A percentile compares a stretch with the other conserved stretches of the same genome.
phyloP scores from a whole-genome alignment of 202 grass and related monocot species.

The Setaria viridis region DNA sequence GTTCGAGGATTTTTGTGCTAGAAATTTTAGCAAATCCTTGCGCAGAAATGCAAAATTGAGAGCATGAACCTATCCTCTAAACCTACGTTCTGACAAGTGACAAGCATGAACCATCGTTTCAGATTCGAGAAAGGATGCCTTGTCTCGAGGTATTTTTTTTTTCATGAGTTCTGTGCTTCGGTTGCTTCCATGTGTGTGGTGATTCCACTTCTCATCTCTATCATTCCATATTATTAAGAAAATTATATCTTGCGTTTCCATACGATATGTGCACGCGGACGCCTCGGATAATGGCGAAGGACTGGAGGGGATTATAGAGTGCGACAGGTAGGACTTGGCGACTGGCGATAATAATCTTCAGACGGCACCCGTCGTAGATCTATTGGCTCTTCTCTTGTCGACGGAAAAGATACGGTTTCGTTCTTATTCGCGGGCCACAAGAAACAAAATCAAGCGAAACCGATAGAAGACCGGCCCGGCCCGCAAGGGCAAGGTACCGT shows the following conservation, averaged over 20 bases:
- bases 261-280: not conserved
- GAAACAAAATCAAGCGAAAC: not conserved
- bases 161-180: not conserved
- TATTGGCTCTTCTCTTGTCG: not conserved
- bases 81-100: too few species aligned
- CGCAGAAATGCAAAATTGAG: not conserved
- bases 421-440: not conserved
- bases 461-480: not conserved
- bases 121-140: not conserved
- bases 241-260: slow-evolving; percentile 3
- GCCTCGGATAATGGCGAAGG: slow-evolving; percentile 37
- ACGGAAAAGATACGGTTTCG: not conserved
- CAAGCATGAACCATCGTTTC: too few species aligned
- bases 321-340: slow-evolving; percentile 17
- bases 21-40: not conserved
- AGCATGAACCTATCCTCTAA: too few species aligned
- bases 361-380: not conserved
- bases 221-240: not conserved
- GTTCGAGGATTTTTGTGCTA: slow-evolving; percentile 22
- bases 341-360: slow-evolving; percentile 20
- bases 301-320: slow-evolving; percentile 22
- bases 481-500: too few species aligned
- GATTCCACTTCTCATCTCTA: not conserved
- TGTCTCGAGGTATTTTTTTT: not conserved
- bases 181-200: not conserved